A percentile compares a stretch with the other conserved stretches of the same genome.
Evolutionary conservation across 257 asterid genomes (phyloP).

Genomic region (Fraxinus quadrangulata): DNA sequence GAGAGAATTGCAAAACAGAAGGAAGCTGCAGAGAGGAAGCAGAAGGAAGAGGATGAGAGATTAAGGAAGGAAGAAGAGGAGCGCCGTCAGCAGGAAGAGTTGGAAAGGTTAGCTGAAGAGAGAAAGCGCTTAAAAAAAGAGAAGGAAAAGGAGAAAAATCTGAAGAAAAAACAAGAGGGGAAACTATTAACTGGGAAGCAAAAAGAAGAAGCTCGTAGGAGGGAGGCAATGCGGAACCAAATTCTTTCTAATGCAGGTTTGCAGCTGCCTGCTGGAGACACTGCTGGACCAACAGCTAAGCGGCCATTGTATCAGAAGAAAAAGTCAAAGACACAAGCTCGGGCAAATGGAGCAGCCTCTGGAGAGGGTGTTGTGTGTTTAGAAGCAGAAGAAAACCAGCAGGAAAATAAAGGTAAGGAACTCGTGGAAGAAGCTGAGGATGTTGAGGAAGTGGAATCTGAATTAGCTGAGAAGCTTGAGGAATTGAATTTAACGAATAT

Average conservation of each 20-base stretch:
- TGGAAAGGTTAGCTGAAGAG: slow-evolving; percentile 78
- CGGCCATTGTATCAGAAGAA: slow-evolving; percentile 76
- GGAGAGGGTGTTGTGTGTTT: slow-evolving; percentile 47
- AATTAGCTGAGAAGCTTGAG: slow-evolving; percentile 25
- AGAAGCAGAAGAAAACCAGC: slow-evolving; percentile 43
- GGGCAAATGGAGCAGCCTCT: slow-evolving; percentile 58
- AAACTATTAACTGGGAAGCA: slow-evolving; percentile 81
- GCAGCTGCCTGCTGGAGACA: slow-evolving; percentile 50
- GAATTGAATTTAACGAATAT: slow-evolving; percentile 30
- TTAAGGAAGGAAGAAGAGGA: slow-evolving; percentile 94
- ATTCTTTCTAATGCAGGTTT: slow-evolving; percentile 64
- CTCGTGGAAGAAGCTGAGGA: slow-evolving; percentile 38
- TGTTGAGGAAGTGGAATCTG: slow-evolving; percentile 40
- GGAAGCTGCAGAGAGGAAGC: slow-evolving; percentile 81
- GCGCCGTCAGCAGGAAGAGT: slow-evolving; percentile 64
- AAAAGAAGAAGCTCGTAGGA: slow-evolving; percentile 88
- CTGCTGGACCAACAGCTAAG: slow-evolving; percentile 52
- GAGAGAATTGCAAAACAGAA: slow-evolving; percentile 66
- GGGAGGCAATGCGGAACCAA: slow-evolving; percentile 86
- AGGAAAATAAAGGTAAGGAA: slow-evolving; percentile 45
- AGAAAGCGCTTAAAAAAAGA: slow-evolving; percentile 85
- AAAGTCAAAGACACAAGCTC: slow-evolving; percentile 66
- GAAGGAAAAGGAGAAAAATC: slow-evolving; percentile 76
- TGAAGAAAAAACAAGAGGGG: slow-evolving; percentile 86
- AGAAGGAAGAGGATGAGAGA: slow-evolving; percentile 80